Conservation (phyloP, 2,329 filamentous ascomycete species). For the Stemphylium lycopersici region DNA sequence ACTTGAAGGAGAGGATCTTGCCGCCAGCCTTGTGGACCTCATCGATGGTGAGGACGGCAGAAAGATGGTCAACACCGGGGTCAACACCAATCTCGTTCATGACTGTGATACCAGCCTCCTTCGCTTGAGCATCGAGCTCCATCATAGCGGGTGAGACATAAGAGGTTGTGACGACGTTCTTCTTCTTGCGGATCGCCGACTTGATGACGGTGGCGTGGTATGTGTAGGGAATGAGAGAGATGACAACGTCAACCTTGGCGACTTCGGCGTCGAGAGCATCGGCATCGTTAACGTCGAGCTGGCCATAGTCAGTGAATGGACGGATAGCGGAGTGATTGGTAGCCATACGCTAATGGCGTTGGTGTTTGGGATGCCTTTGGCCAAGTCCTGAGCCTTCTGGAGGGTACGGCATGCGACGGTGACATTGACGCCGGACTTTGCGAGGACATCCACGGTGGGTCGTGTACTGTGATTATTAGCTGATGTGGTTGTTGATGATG, state of each 20-base stretch:
- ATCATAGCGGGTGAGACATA: conserved; percentile 93
- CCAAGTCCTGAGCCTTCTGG: conserved; percentile 75
- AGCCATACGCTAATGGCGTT: conserved; percentile 63
- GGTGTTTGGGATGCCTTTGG: conserved; percentile 71
- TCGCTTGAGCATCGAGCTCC: conserved; percentile 81
- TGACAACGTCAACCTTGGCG: conserved; percentile 76
- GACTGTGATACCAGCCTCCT: conserved; percentile 92
- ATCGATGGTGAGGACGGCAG: conserved; percentile 86
- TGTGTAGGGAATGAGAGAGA: conserved; percentile 78
- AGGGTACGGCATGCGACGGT: conserved; percentile 81
- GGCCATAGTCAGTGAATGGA: conserved; percentile 35
- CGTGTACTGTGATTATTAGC: conserved; percentile 49
- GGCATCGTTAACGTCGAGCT: conserved; percentile 81
- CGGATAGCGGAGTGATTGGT: neutral
- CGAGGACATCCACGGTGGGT: conserved; percentile 65
- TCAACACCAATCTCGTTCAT: conserved; percentile 80
- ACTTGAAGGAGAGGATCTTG: conserved; percentile 81
- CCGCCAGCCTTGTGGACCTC: conserved; percentile 87
- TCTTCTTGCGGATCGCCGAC: conserved; percentile 90
- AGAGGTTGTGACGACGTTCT: conserved; percentile 92
- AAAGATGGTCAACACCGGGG: conserved; percentile 75
- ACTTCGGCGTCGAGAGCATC: conserved; percentile 80
- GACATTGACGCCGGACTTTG: conserved; percentile 62
- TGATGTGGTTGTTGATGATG: neutral
- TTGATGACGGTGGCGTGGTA: conserved; percentile 78